Percentiles rank a stretch among this genome's conserved stretches.
phyloP scores from a whole-genome alignment of 371 early-diverging fungal species.

The Mucor sp. region DNA sequence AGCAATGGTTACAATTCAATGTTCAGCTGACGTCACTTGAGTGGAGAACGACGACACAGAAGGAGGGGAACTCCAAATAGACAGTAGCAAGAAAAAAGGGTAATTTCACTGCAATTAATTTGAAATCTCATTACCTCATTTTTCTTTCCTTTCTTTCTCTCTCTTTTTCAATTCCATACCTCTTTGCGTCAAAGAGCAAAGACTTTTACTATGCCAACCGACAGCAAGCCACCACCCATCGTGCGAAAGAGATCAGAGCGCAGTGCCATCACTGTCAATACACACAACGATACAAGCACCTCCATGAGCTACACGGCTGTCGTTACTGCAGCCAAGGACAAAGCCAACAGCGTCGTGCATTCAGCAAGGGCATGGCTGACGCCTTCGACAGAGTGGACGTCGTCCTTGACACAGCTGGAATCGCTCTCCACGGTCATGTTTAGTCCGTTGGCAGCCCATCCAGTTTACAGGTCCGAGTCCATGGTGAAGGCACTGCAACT shows the following conservation, averaged over 20 bases:
- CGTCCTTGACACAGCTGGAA: conserved; percentile 42
- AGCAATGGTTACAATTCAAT: neutral
- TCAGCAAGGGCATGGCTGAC: conserved; percentile 43
- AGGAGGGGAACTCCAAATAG: neutral
- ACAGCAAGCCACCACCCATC: conserved; percentile 3
- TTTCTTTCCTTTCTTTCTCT: neutral
- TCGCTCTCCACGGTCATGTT: conserved; percentile 53
- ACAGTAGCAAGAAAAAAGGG: neutral
- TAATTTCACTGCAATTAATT: neutral
- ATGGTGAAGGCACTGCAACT: conserved; percentile 48
- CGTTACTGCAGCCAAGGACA: conserved; percentile 32
- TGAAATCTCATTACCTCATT: neutral
- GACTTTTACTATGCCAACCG: neutral
- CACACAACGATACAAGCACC: neutral
- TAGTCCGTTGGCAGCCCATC: conserved; percentile 50
- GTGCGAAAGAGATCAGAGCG: conserved; percentile 12
- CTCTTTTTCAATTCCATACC: neutral
- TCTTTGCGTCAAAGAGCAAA: neutral
- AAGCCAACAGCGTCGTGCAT: conserved; percentile 29
- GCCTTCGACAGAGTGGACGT: conserved; percentile 36
- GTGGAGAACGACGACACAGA: neutral
- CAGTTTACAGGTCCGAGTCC: conserved; percentile 48
- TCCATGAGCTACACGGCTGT: conserved; percentile 1
- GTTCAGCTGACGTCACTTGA: conserved; percentile 2
- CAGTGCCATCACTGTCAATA: conserved; percentile 1